Conservation (phyloP, 2,329 filamentous ascomycete species). For the Colletotrichum sublineola region DNA sequence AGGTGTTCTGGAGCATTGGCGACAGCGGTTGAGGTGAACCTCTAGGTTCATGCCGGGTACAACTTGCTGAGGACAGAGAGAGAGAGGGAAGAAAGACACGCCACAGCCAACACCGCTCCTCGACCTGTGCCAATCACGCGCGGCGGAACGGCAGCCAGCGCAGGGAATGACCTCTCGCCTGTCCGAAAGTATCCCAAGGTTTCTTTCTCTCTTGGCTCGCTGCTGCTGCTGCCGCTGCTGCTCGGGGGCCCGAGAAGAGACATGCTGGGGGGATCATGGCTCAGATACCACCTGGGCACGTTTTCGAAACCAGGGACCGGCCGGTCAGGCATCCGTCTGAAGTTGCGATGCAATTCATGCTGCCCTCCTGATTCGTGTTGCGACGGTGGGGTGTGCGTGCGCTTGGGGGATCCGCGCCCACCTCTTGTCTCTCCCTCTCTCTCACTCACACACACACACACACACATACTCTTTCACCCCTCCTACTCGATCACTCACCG, state of each 20-base stretch:
- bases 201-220: neutral
- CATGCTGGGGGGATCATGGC: constrained; percentile 15
- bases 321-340: constrained; percentile 40
- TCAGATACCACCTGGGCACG: constrained; percentile 39
- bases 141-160: neutral
- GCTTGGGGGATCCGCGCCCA: constrained; percentile 30
- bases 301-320: constrained; percentile 42
- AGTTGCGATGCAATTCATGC: constrained; percentile 39
- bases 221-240: constrained; percentile 30
- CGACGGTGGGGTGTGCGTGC: constrained; percentile 38
- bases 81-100: no score
- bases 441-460: no score
- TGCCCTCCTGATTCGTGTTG: constrained; percentile 42
- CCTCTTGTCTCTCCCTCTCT: neutral
- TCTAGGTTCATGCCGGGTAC: constrained; percentile 40
- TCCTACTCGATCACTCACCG: neutral
- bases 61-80: constrained; percentile 21
- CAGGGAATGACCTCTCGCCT: constrained; percentile 10
- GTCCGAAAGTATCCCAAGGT: constrained; percentile 17
- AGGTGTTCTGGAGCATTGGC: constrained; percentile 23
- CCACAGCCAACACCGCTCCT: constrained; percentile 17
- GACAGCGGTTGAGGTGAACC: constrained; percentile 35
- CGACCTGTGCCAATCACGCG: constrained; percentile 36
- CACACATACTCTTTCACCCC: neutral
- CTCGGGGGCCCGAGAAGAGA: constrained; percentile 28